Evolutionary conservation across 352 stramenopile species (phyloP).

Genomic region (Pythium utonaiense): DNA sequence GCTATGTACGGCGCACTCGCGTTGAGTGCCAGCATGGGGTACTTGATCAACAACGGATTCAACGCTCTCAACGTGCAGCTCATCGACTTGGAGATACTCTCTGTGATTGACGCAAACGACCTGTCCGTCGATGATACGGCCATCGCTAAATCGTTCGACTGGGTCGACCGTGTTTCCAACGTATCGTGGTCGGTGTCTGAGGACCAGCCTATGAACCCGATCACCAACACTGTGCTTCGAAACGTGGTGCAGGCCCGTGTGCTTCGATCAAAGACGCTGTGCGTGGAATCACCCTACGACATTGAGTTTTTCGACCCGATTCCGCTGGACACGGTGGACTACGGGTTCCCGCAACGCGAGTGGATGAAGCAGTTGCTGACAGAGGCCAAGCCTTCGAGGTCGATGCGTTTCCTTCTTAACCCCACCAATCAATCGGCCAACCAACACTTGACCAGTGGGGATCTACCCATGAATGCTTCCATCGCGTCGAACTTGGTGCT

Average conservation of each 20-base stretch:
- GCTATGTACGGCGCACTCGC: not conserved
- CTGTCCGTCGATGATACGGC: not conserved
- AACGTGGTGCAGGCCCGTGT: not conserved
- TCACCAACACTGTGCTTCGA: not conserved
- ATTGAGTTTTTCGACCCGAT: not conserved
- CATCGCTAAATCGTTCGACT: not conserved
- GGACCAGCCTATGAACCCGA: not conserved
- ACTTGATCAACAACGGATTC: not conserved
- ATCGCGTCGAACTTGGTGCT: not conserved
- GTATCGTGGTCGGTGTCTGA: not conserved
- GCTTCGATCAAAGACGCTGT: not conserved
- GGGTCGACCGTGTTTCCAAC: not conserved
- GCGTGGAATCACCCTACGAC: not conserved
- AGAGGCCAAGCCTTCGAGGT: not conserved
- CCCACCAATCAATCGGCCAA: not conserved
- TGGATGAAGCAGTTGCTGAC: not conserved
- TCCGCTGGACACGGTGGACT: not conserved
- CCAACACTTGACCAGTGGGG: not conserved
- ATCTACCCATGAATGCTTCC: not conserved
- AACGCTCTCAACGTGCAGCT: not conserved
- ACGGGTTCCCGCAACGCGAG: not conserved
- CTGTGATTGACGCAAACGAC: not conserved
- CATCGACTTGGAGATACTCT: not conserved
- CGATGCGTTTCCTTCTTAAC: not conserved
- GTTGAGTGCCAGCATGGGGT: not conserved